Evolutionary conservation across 257 asterid genomes (phyloP).

Genomic region (Catharanthus roseus): DNA sequence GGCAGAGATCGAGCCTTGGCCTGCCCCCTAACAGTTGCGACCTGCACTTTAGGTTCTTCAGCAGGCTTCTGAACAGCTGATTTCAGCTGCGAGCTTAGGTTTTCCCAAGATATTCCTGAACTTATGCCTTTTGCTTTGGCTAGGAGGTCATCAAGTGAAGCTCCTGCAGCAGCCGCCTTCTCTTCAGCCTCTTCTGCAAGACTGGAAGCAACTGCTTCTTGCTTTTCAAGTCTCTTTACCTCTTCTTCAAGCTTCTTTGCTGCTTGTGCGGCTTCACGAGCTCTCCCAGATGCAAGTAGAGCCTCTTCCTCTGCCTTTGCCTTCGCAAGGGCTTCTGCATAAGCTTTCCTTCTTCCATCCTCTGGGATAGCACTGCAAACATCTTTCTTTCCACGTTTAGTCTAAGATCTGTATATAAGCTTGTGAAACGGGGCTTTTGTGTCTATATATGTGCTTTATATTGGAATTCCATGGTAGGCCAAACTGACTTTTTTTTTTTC

Average conservation of each 20-base stretch:
- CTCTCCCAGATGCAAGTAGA: conserved; percentile 40
- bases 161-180: conserved; percentile 50
- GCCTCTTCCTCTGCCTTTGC: conserved; percentile 72
- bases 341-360: conserved; percentile 84
- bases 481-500: background rate
- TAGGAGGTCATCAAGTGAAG: conserved; percentile 50
- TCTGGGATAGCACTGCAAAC: conserved; percentile 65
- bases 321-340: conserved; percentile 55
- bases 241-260: conserved; percentile 31
- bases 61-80: conserved; percentile 21
- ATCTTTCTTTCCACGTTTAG: conserved; percentile 12
- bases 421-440: background rate
- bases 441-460: background rate
- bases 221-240: conserved; percentile 32
- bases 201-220: conserved; percentile 36
- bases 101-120: conserved; percentile 31
- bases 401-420: background rate
- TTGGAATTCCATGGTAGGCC: background rate
- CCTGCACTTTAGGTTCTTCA: conserved; percentile 54
- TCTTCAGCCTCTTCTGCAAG: conserved; percentile 49
- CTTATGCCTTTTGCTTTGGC: conserved; percentile 58
- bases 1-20: conserved; percentile 79
- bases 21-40: conserved; percentile 80
- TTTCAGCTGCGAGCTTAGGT: conserved; percentile 31
- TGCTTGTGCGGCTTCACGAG: conserved; percentile 50